Evolutionary conservation across 768 basidiomycete species (phyloP), one percentile per base, ranked within the genome.

Genomic region (Tylopilus subfusipes): DNA sequence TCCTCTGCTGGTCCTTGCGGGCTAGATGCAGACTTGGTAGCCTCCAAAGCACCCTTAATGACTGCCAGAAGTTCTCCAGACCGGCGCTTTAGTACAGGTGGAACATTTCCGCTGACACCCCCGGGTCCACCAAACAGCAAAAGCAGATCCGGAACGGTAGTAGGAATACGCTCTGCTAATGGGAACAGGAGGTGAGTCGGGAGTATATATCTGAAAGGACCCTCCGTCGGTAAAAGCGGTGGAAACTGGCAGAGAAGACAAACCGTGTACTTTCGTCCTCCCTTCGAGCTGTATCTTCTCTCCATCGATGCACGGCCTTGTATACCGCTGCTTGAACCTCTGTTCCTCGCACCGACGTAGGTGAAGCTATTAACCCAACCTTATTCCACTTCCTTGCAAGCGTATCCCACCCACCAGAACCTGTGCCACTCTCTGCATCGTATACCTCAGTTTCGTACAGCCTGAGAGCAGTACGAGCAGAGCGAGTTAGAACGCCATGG

Each of bases 211-310:
- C 88, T 88, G 47, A 21, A 55, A 45, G 7, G 43, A 31, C 8
- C 18, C 21, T 16, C 9, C 14, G 12, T 50, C 13, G 16, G 43
- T 36, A 13, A 45, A 48, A 16, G 27, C 14, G 21, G 21, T 21
- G 13, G 13, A 46, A 42, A 51, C 19, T 24, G 42, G 29, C 18
- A 39, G 34, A n/a, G 31, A 50, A 31, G 4, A 72, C 82, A 42
- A 66, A 93, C 86, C 86, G 75, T 10, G 81, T 80, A 64, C 90
- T 90, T 70, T 97, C 94, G 66, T 98, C 95, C 62, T 93, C 89
- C 52, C 86, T 82, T 47, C 91, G 76, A 2, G 91, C 90, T 2
- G 85, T 72, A 12, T 68, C 64, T 68, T 98, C 94, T 54, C 95
- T 77, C 95, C 94, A 98, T 31, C 73, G 75, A 69, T 95, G 91